Percentiles rank a stretch among this genome's conserved stretches.
phyloP scores from a whole-genome alignment of 2,329 filamentous ascomycete species.

The Scedosporium aurantiacum region DNA sequence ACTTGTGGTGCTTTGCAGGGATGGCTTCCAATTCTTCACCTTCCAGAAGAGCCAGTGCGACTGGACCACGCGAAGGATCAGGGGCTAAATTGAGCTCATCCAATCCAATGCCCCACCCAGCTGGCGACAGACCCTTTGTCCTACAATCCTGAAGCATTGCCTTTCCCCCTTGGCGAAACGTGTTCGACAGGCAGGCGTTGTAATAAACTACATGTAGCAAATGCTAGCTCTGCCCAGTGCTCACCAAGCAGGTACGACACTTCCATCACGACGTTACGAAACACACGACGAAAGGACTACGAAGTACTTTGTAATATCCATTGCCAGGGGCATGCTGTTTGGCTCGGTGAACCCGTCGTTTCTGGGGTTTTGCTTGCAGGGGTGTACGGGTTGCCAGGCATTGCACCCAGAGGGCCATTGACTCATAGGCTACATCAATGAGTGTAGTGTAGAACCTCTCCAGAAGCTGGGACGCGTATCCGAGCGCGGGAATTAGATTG shows the following conservation, averaged over 20 bases:
- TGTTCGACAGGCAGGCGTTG: neutral
- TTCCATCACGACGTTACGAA: no score
- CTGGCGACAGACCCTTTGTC: no score
- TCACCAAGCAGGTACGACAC: no score
- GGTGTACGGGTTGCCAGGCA: conserved; percentile 10
- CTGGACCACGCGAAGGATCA: no score
- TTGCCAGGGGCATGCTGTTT: neutral
- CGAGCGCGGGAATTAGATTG: no score
- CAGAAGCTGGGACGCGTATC: no score
- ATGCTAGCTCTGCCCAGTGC: no score
- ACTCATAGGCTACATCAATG: neutral
- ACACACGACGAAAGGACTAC: neutral
- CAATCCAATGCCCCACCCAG: no score
- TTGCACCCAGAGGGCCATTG: neutral
- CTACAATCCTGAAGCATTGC: no score
- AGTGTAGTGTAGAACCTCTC: neutral
- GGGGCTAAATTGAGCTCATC: no score
- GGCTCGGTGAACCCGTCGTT: conserved; percentile 17
- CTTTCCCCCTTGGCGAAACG: neutral
- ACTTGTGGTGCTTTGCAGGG: neutral
- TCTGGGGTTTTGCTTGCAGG: conserved; percentile 12
- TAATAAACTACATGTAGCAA: no score
- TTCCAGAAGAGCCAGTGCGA: neutral
- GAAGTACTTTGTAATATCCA: neutral
- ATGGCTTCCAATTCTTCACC: neutral